A percentile compares a stretch with the other conserved stretches of the same genome.
phyloP scores from a whole-genome alignment of 495 filamentous ascomycete species.

The Trypethelium eluteriae region DNA sequence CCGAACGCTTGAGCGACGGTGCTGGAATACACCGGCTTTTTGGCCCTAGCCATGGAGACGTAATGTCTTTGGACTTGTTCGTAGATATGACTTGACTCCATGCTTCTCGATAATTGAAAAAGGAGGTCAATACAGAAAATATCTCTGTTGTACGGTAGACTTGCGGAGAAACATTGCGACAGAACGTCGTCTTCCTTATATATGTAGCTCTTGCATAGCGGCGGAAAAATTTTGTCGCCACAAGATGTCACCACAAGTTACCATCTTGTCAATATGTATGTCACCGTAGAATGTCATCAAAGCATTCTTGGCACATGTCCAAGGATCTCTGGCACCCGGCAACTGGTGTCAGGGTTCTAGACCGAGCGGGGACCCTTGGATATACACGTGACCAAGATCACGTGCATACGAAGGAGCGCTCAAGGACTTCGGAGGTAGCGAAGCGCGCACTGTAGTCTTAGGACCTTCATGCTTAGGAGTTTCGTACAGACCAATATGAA shows the following conservation, averaged over 20 bases:
- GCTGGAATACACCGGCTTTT: background rate
- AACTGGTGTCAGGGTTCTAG: no score
- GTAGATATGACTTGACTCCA: background rate
- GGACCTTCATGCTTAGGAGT: no score
- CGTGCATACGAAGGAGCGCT: no score
- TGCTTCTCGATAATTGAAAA: background rate
- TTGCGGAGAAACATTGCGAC: no score
- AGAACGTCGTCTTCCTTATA: background rate
- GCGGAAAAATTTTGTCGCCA: background rate
- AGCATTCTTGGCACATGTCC: background rate
- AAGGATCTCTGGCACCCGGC: background rate
- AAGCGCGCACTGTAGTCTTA: no score
- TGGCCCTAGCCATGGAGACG: background rate
- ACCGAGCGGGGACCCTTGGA: no score
- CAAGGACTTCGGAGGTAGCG: no score
- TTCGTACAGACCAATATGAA: no score
- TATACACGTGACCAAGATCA: no score
- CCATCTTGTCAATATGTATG: background rate
- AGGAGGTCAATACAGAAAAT: background rate
- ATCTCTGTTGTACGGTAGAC: background rate
- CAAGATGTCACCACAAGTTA: background rate
- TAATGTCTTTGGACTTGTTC: background rate
- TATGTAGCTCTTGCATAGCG: background rate
- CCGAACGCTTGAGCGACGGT: conserved; percentile 54
- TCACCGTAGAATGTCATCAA: background rate